These are phyloP conservation scores for Leishmania tropica DNA, from an alignment of 208 protist genomes.

Conservation along the genomic window DNA sequence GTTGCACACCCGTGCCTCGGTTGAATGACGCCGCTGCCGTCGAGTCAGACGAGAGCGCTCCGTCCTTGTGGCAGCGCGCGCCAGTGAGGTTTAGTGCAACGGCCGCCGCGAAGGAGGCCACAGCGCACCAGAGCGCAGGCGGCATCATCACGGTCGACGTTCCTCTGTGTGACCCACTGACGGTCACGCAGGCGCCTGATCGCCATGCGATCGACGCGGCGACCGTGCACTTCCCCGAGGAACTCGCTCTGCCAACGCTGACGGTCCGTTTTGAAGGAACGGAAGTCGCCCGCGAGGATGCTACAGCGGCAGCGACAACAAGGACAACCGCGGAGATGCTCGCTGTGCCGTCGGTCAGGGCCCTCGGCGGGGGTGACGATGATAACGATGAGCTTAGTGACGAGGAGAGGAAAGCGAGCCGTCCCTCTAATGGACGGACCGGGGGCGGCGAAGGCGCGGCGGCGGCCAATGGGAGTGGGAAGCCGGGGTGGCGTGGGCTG, in stretches of 20 bases:
- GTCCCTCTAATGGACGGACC: not conserved
- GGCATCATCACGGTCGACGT: slow-evolving; percentile 19
- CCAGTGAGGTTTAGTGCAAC: slow-evolving; percentile 6
- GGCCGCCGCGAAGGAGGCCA: slow-evolving; percentile 7
- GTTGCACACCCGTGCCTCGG: slow-evolving; percentile 29
- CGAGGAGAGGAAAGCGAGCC: not conserved
- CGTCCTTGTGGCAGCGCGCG: not conserved
- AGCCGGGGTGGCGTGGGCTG: slow-evolving; percentile 37
- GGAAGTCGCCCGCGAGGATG: slow-evolving; percentile 5
- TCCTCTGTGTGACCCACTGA: slow-evolving; percentile 27
- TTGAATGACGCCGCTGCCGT: not conserved
- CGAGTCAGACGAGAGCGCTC: not conserved
- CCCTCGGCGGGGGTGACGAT: slow-evolving; percentile 19
- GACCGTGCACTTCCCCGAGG: slow-evolving; percentile 72
- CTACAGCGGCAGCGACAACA: slow-evolving; percentile 35
- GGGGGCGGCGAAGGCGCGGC: not conserved
- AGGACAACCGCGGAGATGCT: slow-evolving; percentile 49
- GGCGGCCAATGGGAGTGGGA: not conserved
- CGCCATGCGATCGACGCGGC: slow-evolving; percentile 17
- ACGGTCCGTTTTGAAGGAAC: slow-evolving; percentile 46
- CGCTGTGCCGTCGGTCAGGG: slow-evolving; percentile 32
- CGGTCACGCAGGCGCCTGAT: slow-evolving; percentile 24
- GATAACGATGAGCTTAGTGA: slow-evolving; percentile 7
- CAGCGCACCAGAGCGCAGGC: not conserved
- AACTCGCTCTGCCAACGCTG: slow-evolving; percentile 52